These are phyloP conservation scores for Monosporozyma aerobia DNA, from an alignment of 805 yeast species.

Conservation along the genomic window DNA sequence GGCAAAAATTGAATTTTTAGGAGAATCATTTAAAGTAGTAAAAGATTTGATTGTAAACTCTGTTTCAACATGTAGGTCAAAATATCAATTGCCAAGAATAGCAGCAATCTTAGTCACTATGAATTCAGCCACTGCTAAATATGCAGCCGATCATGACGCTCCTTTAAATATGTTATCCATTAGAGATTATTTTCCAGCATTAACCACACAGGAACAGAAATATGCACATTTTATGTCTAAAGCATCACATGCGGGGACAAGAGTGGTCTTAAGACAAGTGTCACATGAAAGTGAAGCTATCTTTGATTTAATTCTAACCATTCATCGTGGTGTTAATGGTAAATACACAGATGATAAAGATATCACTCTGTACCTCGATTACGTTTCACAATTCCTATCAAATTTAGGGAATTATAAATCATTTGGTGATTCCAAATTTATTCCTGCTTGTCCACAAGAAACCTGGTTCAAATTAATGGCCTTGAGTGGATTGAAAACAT, in stretches of 20 bases:
- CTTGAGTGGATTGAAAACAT: conserved; percentile 29
- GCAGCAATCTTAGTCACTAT: not conserved
- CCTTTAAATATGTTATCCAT: conserved; percentile 68
- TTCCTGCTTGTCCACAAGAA: conserved; percentile 49
- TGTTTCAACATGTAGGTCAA: not conserved
- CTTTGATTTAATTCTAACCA: conserved; percentile 54
- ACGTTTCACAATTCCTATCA: conserved; percentile 63
- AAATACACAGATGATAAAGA: conserved; percentile 35
- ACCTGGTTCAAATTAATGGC: conserved; percentile 35
- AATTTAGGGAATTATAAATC: conserved; percentile 77
- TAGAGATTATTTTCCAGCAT: conserved; percentile 60
- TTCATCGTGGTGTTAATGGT: conserved; percentile 45
- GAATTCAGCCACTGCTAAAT: not conserved
- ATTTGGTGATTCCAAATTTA: conserved; percentile 80
- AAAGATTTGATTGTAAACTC: not conserved
- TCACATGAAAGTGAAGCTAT: conserved; percentile 73
- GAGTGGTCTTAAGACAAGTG: conserved; percentile 72
- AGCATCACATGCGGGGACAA: conserved; percentile 77
- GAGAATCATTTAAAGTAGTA: not conserved
- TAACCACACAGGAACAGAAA: conserved; percentile 49
- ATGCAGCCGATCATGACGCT: conserved; percentile 48
- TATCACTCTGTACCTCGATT: conserved; percentile 47
- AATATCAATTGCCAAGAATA: not conserved
- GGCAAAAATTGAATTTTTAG: not conserved
- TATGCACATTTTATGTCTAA: conserved; percentile 80